A percentile compares a stretch with the other conserved stretches of the same genome.
Evolutionary conservation across 805 yeast species (phyloP).

Genomic region (Starmerella powellii): DNA sequence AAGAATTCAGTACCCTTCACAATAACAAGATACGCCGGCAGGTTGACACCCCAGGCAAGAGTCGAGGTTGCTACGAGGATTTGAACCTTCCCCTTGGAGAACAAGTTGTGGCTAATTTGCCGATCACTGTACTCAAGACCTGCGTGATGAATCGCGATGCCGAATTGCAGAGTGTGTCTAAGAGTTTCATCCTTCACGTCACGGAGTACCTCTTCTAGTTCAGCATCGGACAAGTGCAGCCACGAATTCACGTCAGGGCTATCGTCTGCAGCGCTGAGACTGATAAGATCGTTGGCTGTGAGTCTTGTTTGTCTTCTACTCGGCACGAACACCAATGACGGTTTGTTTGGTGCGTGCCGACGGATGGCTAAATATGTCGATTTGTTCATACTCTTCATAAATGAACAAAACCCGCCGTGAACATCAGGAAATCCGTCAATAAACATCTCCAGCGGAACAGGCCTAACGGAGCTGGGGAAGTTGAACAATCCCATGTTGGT

Average conservation of each 20-base stretch:
- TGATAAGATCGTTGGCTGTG: conserved; percentile 67
- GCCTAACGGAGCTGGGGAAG: conserved; percentile 71
- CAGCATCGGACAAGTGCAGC: conserved; percentile 51
- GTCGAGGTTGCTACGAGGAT: conserved; percentile 70
- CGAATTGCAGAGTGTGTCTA: conserved; percentile 59
- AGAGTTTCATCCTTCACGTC: conserved; percentile 75
- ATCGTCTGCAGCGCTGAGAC: conserved; percentile 45
- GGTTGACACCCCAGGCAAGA: conserved; percentile 75
- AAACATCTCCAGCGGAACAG: conserved; percentile 76
- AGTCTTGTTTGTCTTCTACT: conserved; percentile 72
- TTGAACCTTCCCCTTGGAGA: conserved; percentile 60
- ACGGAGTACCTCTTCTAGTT: conserved; percentile 39
- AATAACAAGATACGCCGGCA: conserved; percentile 68
- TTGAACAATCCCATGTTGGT: conserved; percentile 49
- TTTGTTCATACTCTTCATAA: conserved; percentile 78
- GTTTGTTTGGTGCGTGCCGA: conserved; percentile 76
- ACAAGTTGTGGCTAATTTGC: conserved; percentile 54
- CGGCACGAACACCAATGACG: conserved; percentile 74
- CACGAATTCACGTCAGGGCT: conserved; percentile 67
- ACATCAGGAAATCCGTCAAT: conserved; percentile 79
- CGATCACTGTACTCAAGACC: conserved; percentile 67
- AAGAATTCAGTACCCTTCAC: conserved; percentile 65
- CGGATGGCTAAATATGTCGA: conserved; percentile 90
- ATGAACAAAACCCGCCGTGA: conserved; percentile 57
- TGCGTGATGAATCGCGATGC: conserved; percentile 74